Evolutionary conservation across 306 rosid genomes (phyloP).

Genomic region (Begonia fuchsioides): DNA sequence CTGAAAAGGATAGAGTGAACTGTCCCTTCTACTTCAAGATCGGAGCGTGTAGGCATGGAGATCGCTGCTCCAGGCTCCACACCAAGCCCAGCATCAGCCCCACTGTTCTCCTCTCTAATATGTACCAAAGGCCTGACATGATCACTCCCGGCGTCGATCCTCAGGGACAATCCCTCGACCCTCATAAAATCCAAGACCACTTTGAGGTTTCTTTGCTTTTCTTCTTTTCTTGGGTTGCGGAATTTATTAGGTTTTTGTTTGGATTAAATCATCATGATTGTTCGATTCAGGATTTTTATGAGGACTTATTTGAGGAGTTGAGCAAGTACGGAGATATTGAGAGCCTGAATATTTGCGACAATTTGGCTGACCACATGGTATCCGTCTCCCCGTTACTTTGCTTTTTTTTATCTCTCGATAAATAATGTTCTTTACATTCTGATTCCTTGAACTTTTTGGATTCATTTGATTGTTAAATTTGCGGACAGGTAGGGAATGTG

Average conservation of each 20-base stretch:
- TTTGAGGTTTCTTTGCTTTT: slow-evolving; percentile 29
- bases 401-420: not conserved
- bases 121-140: slow-evolving; percentile 92
- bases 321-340: slow-evolving; percentile 85
- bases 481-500: slow-evolving; percentile 79
- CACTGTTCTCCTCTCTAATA: slow-evolving; percentile 82
- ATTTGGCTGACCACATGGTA: slow-evolving; percentile 97
- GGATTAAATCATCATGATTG: not conserved
- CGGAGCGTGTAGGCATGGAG: slow-evolving; percentile 98
- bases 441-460: not conserved
- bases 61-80: slow-evolving; percentile 93
- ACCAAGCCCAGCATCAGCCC: slow-evolving; percentile 95
- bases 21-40: slow-evolving; percentile 99
- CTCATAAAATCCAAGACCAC: slow-evolving; percentile 83
- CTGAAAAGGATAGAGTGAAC: slow-evolving; percentile 94
- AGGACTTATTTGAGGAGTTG: slow-evolving; percentile 91
- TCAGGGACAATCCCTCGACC: slow-evolving; percentile 64
- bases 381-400: no score
- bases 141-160: slow-evolving; percentile 45
- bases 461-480: slow-evolving; percentile 1
- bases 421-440: not conserved
- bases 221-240: not conserved
- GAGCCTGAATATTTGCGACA: slow-evolving; percentile 94
- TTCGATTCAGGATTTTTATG: slow-evolving; percentile 59
- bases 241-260: not conserved